Evolutionary conservation across 805 yeast genomes (phyloP), one percentile per base, ranked within the genome.

Genomic region (Wickerhamomyces mucosus): DNA sequence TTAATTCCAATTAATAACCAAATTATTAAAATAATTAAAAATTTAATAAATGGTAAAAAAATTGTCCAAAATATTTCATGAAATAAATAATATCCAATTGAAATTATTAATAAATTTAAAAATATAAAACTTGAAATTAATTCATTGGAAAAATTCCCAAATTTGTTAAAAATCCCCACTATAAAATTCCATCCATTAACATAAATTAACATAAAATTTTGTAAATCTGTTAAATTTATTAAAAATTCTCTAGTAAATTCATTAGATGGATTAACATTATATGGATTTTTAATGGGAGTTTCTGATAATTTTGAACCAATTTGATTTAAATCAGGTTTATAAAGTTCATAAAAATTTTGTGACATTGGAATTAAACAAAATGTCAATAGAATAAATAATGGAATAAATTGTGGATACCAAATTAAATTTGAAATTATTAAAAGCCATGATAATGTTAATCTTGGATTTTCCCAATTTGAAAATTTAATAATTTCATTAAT

Each of bases 181-280:
- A 72, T 31, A 15, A 64, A 63, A 54, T 85, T 89, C 65, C 76
- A 84, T 0, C 63, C 55, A 10, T 59, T 51, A 8, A 79, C 75
- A 50, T 78, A 83, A 11, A 75, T 46, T 19, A 76, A 48, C 83
- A 81, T 77, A 46, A 75, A 78, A 50, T 85, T 85, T 48, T 85
- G 95, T 36, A 84, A 60, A 58, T 85, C 95, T 1, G 94, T 82
- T 45, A 82, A 60, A 50, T 85, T 85, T 35, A 84, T 50, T 15
- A 78, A 55, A 48, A 84, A 85, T 50, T 85, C 95, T 34, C 81
- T 63, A 20, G 88, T 76, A 30, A 81, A 63, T 51, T 84, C 85
- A 5, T 88, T 80, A 7, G 77, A 81, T 0, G 94, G 92, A 38
- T 70, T 72, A 3, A 85, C 82, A 3, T 63, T 10, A 61, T 59